phyloP scores from a whole-genome alignment of 192 early-diverging fungal species.

The Linnemannia exigua region DNA sequence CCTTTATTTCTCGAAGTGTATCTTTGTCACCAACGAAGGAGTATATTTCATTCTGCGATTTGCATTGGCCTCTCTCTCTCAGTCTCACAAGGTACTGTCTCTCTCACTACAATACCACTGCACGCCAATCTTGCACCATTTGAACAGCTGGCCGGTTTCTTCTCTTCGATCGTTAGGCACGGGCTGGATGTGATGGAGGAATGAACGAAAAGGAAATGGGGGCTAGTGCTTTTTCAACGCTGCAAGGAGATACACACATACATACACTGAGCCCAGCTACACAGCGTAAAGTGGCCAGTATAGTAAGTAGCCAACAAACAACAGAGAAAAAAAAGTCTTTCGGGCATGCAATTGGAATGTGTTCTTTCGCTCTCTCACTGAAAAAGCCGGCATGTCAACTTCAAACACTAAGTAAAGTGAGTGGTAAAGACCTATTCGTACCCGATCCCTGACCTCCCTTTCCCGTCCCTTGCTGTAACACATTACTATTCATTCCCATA shows the following conservation, averaged over 20 bases:
- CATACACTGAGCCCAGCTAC: background rate
- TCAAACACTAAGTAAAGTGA: background rate
- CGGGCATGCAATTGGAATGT: background rate
- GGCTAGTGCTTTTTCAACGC: background rate
- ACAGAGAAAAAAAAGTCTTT: no score
- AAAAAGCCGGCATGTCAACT: background rate
- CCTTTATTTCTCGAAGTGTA: background rate
- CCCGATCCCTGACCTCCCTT: background rate
- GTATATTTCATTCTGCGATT: conserved; percentile 2
- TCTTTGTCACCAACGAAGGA: background rate
- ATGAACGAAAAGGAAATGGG: background rate
- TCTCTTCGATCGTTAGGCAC: no score
- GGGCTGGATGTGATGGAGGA: no score
- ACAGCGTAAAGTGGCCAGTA: background rate
- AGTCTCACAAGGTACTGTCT: background rate
- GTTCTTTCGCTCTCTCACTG: background rate
- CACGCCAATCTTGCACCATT: background rate
- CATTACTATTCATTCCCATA: background rate
- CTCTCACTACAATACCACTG: no score
- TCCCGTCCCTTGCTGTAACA: background rate
- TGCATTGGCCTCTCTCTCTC: background rate
- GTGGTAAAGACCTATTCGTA: background rate
- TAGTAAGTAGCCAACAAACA: background rate
- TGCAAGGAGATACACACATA: background rate
- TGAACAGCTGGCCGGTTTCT: no score